Evolutionary conservation across 352 stramenopile species (phyloP), one percentile per base, ranked within the genome.

Genomic region (Phytopythium vexans): DNA sequence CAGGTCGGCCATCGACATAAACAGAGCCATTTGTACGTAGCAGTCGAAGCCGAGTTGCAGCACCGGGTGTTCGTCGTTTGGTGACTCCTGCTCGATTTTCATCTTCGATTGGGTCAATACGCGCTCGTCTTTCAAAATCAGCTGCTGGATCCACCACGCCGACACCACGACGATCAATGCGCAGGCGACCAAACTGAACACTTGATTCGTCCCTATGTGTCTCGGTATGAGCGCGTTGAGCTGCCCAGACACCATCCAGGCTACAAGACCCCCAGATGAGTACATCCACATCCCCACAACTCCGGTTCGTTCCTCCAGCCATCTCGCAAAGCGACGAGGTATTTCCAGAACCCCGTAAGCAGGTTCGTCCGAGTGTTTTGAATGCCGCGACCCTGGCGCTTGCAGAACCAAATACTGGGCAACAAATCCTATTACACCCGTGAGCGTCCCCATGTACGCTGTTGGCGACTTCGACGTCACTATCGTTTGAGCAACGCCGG

Each of bases 391-490:
- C 21, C 68, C 68, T 0, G 64, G 62, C 8, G 72, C 72, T 16
- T 74, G 69, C 3, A 83, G 67, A 16, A 83, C 67, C 0, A 86
- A 54, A 1, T 83, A 42, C 38, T 83, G 72, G 0, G 74, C 72
- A 1, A 72, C 54, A 14, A 86, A 70, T 0, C 74, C 74, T 10
- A 86, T 60, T n/a, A 56, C 65, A 0, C 72, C 74, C 0, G 72
- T 83, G 34, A 82, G 73, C 2, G 72, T 78, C 1, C 74, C 74
- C 52, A 82, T 72, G 36, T 67, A 86, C 8, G 59, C 54, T 1
- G 70, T 75, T 36, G 59, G 46, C 11, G 36, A 56, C 21, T 38
- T 54, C 33, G 27, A 38, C 3, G 34, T 34, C 14, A 16, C 47
- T 7, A n/a, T 33, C 10, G 43, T 16, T n/a, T 16, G 27, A 4